Evolutionary conservation across 2,329 filamentous ascomycete genomes (phyloP).

Genomic region (Fulvia fulva): DNA sequence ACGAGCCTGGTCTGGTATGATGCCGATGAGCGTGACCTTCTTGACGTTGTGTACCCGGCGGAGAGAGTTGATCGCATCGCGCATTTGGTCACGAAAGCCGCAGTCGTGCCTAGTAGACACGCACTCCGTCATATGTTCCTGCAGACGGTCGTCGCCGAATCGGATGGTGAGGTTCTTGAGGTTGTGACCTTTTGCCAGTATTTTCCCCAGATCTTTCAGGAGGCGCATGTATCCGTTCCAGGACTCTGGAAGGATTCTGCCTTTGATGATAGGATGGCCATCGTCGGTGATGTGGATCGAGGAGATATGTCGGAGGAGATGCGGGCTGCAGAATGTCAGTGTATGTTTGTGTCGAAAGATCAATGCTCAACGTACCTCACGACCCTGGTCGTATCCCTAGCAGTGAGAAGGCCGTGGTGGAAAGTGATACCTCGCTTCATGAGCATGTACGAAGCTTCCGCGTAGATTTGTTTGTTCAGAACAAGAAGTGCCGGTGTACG

Average conservation of each 20-base stretch:
- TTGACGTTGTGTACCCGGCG: conserved; percentile 21
- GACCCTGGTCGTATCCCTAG: conserved; percentile 14
- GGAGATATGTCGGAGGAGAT: conserved; percentile 25
- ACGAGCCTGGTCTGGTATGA: conserved; percentile 20
- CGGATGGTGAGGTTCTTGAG: conserved; percentile 28
- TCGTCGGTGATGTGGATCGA: conserved; percentile 71
- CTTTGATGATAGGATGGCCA: conserved; percentile 70
- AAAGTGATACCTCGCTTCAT: conserved; percentile 22
- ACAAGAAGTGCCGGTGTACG: conserved; percentile 32
- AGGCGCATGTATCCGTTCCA: conserved; percentile 30
- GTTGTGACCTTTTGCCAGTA: conserved; percentile 25
- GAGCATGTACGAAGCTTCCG: conserved; percentile 30
- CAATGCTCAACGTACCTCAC: conserved; percentile 9
- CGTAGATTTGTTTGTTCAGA: conserved; percentile 33
- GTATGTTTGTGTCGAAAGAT: too few relatives aligned
- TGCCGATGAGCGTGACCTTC: conserved; percentile 24
- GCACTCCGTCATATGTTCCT: conserved; percentile 27
- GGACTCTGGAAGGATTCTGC: conserved; percentile 13
- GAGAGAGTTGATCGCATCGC: conserved; percentile 14
- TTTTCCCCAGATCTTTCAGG: conserved; percentile 21
- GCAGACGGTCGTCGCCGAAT: conserved; percentile 21
- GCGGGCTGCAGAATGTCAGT: background rate
- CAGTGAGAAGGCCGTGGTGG: conserved; percentile 26
- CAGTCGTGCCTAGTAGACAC: conserved; percentile 17
- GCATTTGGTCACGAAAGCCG: conserved; percentile 29